These are phyloP conservation scores for Alternaria gansuensis DNA, from an alignment of 2,329 filamentous ascomycete genomes.

Conservation along the genomic window DNA sequence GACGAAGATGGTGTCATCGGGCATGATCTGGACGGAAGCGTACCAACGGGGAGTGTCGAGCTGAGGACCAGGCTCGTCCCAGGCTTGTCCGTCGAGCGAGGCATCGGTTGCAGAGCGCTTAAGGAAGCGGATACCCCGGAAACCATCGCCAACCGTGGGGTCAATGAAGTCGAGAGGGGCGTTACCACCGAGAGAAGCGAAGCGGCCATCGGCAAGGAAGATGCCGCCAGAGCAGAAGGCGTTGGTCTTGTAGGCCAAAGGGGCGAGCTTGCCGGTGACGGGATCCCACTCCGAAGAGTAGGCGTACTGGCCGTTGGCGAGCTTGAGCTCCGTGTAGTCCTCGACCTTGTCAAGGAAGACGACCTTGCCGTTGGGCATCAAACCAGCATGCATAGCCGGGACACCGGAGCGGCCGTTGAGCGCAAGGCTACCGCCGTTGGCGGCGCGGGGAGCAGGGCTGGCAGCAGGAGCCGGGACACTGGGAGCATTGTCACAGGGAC, in stretches of 20 bases:
- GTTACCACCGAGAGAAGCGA: constrained; percentile 67
- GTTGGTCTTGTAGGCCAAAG: constrained; percentile 65
- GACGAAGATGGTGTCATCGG: constrained; percentile 66
- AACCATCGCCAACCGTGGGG: constrained; percentile 67
- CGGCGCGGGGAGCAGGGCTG: constrained; percentile 57
- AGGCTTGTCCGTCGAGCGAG: constrained; percentile 59
- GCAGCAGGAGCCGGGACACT: constrained; percentile 53
- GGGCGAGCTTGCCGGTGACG: constrained; percentile 56
- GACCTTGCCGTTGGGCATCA: constrained; percentile 67
- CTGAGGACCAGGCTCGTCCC: constrained; percentile 66
- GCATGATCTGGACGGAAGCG: constrained; percentile 66
- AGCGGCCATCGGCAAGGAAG: constrained; percentile 66
- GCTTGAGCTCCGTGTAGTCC: constrained; percentile 66
- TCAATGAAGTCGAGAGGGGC: constrained; percentile 65
- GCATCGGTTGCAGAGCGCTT: constrained; percentile 57
- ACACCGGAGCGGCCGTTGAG: constrained; percentile 66
- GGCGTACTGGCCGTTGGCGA: constrained; percentile 64
- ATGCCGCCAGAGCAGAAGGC: constrained; percentile 69
- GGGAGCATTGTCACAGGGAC: constrained; percentile 58
- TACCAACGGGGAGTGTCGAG: constrained; percentile 68
- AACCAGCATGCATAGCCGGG: constrained; percentile 69
- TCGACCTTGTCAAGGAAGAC: constrained; percentile 71
- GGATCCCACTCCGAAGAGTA: constrained; percentile 70
- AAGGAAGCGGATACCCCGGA: constrained; percentile 66
- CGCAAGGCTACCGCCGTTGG: constrained; percentile 59